Evolutionary conservation across 2,329 filamentous ascomycete genomes (phyloP).

Genomic region (Phialophora expanda): DNA sequence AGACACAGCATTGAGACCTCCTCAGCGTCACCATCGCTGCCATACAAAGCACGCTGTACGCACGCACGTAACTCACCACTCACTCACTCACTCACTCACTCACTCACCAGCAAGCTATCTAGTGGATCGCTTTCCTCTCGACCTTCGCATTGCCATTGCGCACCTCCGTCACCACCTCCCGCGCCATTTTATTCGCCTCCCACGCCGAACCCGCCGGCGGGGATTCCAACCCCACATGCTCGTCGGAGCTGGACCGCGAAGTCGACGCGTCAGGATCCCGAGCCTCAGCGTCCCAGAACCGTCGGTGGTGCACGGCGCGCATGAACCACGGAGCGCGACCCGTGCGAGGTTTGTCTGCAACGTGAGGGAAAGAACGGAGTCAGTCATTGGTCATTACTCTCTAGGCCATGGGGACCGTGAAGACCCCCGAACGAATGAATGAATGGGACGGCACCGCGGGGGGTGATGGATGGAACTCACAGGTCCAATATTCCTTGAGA

Average conservation of each 20-base stretch:
- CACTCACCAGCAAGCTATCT: neutral
- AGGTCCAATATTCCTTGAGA: constrained; percentile 80
- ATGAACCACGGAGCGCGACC: neutral
- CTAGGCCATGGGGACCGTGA: too few relatives aligned
- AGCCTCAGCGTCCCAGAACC: constrained; percentile 4
- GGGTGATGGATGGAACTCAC: constrained; percentile 54
- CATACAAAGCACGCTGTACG: neutral
- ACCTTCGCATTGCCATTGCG: neutral
- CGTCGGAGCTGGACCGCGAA: neutral
- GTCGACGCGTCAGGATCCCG: neutral
- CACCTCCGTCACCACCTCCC: neutral
- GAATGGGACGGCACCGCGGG: too few relatives aligned
- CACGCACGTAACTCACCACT: too few relatives aligned
- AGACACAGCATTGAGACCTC: neutral
- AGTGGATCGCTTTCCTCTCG: neutral
- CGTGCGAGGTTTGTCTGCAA: constrained; percentile 40
- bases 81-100: neutral
- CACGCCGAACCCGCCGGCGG: neutral
- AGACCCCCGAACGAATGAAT: too few relatives aligned
- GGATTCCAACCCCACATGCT: neutral
- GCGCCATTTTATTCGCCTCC: neutral
- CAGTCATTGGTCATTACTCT: too few relatives aligned
- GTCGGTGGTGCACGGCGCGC: neutral
- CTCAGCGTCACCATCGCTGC: neutral
- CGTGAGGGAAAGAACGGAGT: too few relatives aligned